These are phyloP conservation scores for Fusarium praegraminearum DNA, from an alignment of 2,329 filamentous ascomycete genomes.

Conservation along the genomic window DNA sequence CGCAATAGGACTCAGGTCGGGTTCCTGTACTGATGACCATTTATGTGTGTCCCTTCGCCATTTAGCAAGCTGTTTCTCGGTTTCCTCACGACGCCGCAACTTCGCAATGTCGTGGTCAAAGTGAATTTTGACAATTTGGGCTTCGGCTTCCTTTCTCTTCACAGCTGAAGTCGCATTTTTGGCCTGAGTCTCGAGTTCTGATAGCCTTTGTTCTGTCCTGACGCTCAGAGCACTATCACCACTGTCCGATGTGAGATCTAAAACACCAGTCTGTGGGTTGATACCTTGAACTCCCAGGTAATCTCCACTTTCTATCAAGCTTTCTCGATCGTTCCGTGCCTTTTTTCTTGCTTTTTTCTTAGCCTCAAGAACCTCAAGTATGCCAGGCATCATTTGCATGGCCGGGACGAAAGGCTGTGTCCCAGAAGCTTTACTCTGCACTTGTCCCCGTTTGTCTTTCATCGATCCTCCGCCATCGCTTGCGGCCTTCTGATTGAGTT, in stretches of 20 bases:
- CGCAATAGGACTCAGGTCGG: constrained; percentile 62
- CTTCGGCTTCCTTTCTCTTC: constrained; percentile 60
- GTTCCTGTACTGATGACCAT: constrained; percentile 66
- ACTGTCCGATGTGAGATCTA: constrained; percentile 63
- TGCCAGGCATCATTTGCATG: neutral
- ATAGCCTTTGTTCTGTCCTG: constrained; percentile 51
- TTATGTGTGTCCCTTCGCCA: constrained; percentile 61
- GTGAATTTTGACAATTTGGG: constrained; percentile 53
- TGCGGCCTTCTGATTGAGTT: neutral
- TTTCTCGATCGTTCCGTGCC: constrained; percentile 55
- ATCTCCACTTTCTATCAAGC: constrained; percentile 66
- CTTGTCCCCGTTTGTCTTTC: neutral
- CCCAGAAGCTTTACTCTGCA: neutral
- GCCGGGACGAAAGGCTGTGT: neutral
- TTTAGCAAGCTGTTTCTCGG: constrained; percentile 53
- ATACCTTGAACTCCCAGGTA: constrained; percentile 70
- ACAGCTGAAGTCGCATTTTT: constrained; percentile 53
- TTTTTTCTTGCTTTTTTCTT: constrained; percentile 52
- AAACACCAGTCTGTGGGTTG: constrained; percentile 67
- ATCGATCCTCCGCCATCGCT: neutral
- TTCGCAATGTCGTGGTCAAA: constrained; percentile 52
- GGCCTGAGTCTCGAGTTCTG: constrained; percentile 50
- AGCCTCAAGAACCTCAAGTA: constrained; percentile 44
- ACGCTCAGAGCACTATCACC: constrained; percentile 54
- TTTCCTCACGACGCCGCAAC: constrained; percentile 58